Base-by-base conservation (phyloP, 208 protist genomes). In the Leptomonas seymouri region DNA sequence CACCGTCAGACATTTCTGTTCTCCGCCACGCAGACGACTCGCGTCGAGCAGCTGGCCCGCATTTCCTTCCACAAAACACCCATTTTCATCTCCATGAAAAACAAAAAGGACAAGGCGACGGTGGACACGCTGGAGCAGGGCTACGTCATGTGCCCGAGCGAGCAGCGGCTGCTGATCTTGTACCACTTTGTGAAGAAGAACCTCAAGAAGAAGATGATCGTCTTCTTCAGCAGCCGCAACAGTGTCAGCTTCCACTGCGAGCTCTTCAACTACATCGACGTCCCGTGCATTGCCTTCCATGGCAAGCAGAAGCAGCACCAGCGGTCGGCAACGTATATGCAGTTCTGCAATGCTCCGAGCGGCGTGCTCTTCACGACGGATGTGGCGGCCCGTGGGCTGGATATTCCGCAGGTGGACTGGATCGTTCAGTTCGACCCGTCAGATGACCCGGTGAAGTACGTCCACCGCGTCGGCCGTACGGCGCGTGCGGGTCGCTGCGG, bases 341-440 rank as follows among this genome's bases (percentile, higher is more conserved):
- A 99, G 90, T 99, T 99, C 78, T 99, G 97, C 85, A 99, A 99
- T 73, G 97, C 97, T 0, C 83, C 98, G 20, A 92, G 76, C 42
- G 99, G 99, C 25, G 99, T 99, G n/a, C 93, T 99, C 44, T 92
- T 99, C 42, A 99, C 96, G 23, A 99, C 99, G 21, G 98, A 99
- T 86, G 98, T 99, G 9, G 98, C 98, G 4, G 98, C 99, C 0
- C 96, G 99, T 74, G 95, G 99, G 20, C 86, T 99, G 0, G 99
- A 99, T 83, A 99, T 99, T 78, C 98, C 98, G 3, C 85, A 86
- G 30, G 98, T 99, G 15, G 98, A 99, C 90, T 99, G 98, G 98
- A 99, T 99, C 63, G 97, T 99, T 16, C 99, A 99, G 92, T 99
- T 98, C 80, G 99, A 99, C 75, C 98, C 99, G 11, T 97, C 99